Evolutionary conservation across 1,284 basidiomycete genomes (phyloP).

Genomic region (Rhodotorula glutinis): DNA sequence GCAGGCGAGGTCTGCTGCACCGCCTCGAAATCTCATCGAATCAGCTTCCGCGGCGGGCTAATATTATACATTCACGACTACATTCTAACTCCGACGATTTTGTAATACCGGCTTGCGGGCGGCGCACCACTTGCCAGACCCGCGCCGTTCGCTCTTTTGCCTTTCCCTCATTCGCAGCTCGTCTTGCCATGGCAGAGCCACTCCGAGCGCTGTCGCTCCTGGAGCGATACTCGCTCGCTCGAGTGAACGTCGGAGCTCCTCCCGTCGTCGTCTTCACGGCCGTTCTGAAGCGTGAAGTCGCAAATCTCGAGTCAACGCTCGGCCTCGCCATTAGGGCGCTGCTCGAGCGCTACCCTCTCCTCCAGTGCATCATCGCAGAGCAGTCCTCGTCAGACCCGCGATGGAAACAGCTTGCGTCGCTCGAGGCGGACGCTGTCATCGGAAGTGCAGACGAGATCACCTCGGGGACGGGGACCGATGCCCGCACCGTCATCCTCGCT

Average conservation of each 20-base stretch:
- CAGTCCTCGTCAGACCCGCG: background rate
- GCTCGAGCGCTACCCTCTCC: constrained; percentile 5
- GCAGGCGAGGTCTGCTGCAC: too few relatives aligned
- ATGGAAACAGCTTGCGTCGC: background rate
- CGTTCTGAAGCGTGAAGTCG: background rate
- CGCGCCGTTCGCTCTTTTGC: too few relatives aligned
- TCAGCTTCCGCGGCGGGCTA: too few relatives aligned
- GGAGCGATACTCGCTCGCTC: constrained; percentile 15
- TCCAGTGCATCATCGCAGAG: background rate
- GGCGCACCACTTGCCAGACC: too few relatives aligned
- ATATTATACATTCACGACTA: too few relatives aligned
- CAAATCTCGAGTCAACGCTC: background rate
- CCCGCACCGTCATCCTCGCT: background rate
- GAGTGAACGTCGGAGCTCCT: background rate
- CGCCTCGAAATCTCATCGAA: too few relatives aligned
- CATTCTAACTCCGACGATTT: too few relatives aligned
- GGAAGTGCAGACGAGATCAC: background rate
- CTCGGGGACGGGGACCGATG: background rate
- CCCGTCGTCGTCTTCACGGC: constrained; percentile 18
- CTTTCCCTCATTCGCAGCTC: too few relatives aligned
- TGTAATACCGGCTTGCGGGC: too few relatives aligned
- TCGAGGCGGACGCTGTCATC: background rate
- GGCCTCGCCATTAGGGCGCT: background rate
- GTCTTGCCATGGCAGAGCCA: background rate
- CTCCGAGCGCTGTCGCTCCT: constrained; percentile 5